Base-by-base conservation (phyloP, 2,329 filamentous ascomycete species). In the Penicillium sp. region DNA sequence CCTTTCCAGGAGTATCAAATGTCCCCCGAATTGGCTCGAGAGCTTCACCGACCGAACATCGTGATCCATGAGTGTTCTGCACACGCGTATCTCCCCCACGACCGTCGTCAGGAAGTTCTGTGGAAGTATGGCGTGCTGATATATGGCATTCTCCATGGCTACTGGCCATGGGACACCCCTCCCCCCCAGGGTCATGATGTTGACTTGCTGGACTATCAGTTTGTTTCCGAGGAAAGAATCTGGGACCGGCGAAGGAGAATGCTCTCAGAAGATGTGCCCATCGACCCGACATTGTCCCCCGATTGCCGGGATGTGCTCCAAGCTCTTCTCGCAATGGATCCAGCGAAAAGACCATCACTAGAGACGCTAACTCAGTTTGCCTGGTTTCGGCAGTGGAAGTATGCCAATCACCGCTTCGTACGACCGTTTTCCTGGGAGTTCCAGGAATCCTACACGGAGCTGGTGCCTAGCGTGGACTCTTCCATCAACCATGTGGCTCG, bases 81-180 rank as follows among this genome's bases (percentile, higher is more conserved):
- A n/a, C n/a, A n/a, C n/a, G n/a, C n/a, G n/a, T n/a, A n/a, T n/a
- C n/a, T n/a, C n/a, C 20, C 17, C 34, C 39, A 53, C 20, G 60
- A 63, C 26, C 4, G 35, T 4, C 53, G 55, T 6, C 21, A 42
- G 2, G 25, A 39, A 2, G 20, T 44, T 11, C 13, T 61, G 11
- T 64, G 61, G 61, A 56, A 58, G 32, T 56, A 57, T 31, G 58
- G 51, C 13, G 48, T 46, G 4, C 39, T 59, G 2, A 36, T 57
- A 8, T 64, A 58, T 40, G 54, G 58, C 2, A 47, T 65, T 18
- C 41, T 64, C 4, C 62, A 65, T 28, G 62, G 60, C 6, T 60
- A 53, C 42, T 54, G 53, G 21, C 58, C 62, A 7, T 64, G 62
- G 62, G 60, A 64, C 29, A 40, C 48, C 10, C 47, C 43, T 16